These are phyloP conservation scores for Euphorbia tirucalli DNA, from an alignment of 345 rosid genomes.

Conservation along the genomic window DNA sequence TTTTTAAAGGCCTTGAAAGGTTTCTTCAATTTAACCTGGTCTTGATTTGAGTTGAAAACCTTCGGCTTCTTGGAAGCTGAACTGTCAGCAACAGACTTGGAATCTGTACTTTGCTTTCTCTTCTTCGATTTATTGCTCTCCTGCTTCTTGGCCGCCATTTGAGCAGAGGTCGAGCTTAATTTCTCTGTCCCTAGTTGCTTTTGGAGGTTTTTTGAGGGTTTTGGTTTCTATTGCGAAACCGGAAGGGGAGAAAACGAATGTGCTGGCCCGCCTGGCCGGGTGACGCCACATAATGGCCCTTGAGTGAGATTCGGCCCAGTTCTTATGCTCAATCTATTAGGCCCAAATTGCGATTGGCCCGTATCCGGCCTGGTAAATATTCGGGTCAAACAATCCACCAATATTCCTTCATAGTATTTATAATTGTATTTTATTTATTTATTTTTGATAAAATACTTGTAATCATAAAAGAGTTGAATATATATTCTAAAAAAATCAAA, in stretches of 20 bases:
- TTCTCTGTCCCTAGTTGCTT: neutral
- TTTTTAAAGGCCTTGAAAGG: slow-evolving; percentile 20
- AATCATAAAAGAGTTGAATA: no score
- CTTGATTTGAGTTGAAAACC: slow-evolving; percentile 22
- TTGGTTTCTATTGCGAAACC: neutral
- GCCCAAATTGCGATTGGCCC: no score
- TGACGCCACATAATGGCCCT: no score
- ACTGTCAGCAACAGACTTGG: slow-evolving; percentile 14
- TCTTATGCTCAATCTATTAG: no score
- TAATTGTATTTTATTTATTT: no score
- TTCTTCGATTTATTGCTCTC: slow-evolving; percentile 32
- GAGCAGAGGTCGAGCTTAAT: neutral
- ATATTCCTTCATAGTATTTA: no score
- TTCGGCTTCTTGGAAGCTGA: slow-evolving; percentile 40
- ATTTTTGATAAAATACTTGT: no score
- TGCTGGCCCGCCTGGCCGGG: no score
- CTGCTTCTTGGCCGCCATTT: slow-evolving; percentile 53
- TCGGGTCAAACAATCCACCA: no score
- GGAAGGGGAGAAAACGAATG: neutral
- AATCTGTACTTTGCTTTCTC: slow-evolving; percentile 36
- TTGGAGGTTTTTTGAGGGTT: slow-evolving; percentile 11
- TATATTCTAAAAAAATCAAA: no score
- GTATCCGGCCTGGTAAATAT: no score
- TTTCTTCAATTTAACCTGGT: slow-evolving; percentile 24
- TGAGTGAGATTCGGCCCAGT: no score